Percentiles rank a stretch among this genome's conserved stretches.
Conservation (phyloP, 2,329 filamentous ascomycete genomes). For the Fusarium austroafricanum region DNA sequence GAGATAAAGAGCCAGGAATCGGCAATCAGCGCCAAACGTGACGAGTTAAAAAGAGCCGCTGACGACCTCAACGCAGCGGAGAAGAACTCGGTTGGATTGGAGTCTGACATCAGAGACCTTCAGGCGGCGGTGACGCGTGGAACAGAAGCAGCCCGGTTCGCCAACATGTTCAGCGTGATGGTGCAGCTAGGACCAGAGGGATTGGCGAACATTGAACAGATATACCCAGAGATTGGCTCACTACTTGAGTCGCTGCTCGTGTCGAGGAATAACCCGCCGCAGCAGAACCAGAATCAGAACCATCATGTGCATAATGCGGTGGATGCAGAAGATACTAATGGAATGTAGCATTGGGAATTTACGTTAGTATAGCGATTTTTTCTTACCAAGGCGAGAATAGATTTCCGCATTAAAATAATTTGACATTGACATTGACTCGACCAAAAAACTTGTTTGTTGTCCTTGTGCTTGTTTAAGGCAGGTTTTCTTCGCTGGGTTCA, state of each 20-base stretch:
- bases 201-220: slow-evolving; percentile 44
- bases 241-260: slow-evolving; percentile 43
- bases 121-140: slow-evolving; percentile 40
- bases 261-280: slow-evolving; percentile 31
- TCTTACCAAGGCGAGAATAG: slow-evolving; percentile 15
- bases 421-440: neutral
- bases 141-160: slow-evolving; percentile 42
- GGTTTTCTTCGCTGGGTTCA: neutral
- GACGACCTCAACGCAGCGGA: slow-evolving; percentile 37
- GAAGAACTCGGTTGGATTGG: slow-evolving; percentile 32
- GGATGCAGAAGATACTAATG: slow-evolving; percentile 34
- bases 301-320: slow-evolving; percentile 31
- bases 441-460: neutral
- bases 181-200: slow-evolving; percentile 45
- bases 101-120: slow-evolving; percentile 42
- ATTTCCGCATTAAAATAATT: slow-evolving; percentile 2
- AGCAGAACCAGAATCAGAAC: slow-evolving; percentile 8
- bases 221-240: slow-evolving; percentile 48
- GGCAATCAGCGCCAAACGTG: slow-evolving; percentile 34
- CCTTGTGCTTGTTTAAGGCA: too few relatives aligned
- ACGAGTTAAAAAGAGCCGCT: slow-evolving; percentile 33
- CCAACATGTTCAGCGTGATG: slow-evolving; percentile 45
- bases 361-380: slow-evolving; percentile 25
- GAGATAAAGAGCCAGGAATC: slow-evolving; percentile 44
- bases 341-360: slow-evolving; percentile 13